Evolutionary conservation across 2,329 filamentous ascomycete species (phyloP).

Genomic region (Neodidymelliopsis sp.): DNA sequence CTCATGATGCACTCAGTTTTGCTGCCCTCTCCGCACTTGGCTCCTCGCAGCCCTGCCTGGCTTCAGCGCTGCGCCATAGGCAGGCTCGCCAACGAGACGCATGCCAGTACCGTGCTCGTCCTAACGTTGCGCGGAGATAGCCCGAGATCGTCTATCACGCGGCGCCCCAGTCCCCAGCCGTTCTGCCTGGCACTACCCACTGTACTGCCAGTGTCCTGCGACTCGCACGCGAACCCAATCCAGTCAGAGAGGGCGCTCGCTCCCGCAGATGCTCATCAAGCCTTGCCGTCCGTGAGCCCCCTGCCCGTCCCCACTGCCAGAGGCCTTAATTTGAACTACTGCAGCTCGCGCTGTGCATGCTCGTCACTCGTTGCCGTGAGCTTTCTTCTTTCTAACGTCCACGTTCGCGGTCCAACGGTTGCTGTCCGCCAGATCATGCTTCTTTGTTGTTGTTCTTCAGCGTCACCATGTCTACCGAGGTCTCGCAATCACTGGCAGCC

Average conservation of each 20-base stretch:
- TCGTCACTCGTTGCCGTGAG: constrained; percentile 22
- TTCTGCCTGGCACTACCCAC: constrained; percentile 17
- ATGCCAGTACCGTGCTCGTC: constrained; percentile 20
- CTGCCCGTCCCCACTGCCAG: constrained; percentile 38
- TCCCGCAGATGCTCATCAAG: constrained; percentile 43
- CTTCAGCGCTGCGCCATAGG: constrained; percentile 16
- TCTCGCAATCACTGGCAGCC: constrained; percentile 38
- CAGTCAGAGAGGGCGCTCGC: constrained; percentile 37
- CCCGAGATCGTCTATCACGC: constrained; percentile 44
- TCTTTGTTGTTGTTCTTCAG: constrained; percentile 31
- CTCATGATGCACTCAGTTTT: constrained; percentile 27
- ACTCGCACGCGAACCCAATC: constrained; percentile 35
- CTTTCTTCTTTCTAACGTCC: constrained; percentile 34
- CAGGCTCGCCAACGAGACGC: constrained; percentile 2
- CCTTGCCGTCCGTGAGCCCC: constrained; percentile 40
- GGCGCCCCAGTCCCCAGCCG: constrained; percentile 22
- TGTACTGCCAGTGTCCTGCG: constrained; percentile 15
- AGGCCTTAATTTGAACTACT: constrained; percentile 51
- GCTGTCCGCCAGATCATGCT: constrained; percentile 43
- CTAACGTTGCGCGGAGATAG: constrained; percentile 26
- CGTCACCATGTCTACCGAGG: constrained; percentile 42
- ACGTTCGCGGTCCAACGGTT: constrained; percentile 22
- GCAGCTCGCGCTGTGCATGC: constrained; percentile 41
- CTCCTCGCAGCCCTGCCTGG: constrained; percentile 8
- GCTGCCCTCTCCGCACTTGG: constrained; percentile 23